A percentile compares a stretch with the other conserved stretches of the same genome.
phyloP scores from a whole-genome alignment of 75 land plant species.

The Sequoia sempervirens region DNA sequence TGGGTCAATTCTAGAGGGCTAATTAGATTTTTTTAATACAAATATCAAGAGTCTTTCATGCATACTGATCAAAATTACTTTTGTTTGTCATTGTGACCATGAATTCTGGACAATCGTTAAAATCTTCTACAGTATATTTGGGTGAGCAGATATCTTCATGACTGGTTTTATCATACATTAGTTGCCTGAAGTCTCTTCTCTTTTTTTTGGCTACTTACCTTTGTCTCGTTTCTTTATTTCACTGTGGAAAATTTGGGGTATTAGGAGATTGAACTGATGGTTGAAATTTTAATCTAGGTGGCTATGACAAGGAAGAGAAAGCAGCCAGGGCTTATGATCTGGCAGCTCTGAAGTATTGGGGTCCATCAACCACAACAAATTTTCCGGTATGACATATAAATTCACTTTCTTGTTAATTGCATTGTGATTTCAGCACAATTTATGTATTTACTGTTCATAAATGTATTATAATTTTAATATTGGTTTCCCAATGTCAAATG shows the following conservation, averaged over 20 bases:
- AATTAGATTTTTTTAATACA: background rate
- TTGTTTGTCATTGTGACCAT: background rate
- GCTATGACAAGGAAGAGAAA: constrained; percentile 94
- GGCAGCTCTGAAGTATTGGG: constrained; percentile 96
- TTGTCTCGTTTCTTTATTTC: background rate
- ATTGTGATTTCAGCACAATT: background rate
- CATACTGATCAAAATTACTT: background rate
- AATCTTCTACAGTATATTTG: constrained; percentile 42
- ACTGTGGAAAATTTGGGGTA: background rate
- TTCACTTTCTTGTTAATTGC: background rate
- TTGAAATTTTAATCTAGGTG: constrained; percentile 39
- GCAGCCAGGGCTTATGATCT: constrained; percentile 94
- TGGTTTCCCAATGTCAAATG: background rate
- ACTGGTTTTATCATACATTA: background rate
- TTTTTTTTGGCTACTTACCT: background rate
- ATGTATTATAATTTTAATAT: background rate
- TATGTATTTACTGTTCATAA: background rate
- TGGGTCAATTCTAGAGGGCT: background rate
- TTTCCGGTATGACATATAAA: constrained; percentile 51
- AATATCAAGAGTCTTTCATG: background rate
- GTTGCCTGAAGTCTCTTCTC: background rate
- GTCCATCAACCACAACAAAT: constrained; percentile 80
- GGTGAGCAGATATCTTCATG: constrained; percentile 27
- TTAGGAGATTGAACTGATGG: background rate
- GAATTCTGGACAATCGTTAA: background rate